Evolutionary conservation across 495 filamentous ascomycete genomes (phyloP).

Genomic region (Penicillium psychrofluorescens): DNA sequence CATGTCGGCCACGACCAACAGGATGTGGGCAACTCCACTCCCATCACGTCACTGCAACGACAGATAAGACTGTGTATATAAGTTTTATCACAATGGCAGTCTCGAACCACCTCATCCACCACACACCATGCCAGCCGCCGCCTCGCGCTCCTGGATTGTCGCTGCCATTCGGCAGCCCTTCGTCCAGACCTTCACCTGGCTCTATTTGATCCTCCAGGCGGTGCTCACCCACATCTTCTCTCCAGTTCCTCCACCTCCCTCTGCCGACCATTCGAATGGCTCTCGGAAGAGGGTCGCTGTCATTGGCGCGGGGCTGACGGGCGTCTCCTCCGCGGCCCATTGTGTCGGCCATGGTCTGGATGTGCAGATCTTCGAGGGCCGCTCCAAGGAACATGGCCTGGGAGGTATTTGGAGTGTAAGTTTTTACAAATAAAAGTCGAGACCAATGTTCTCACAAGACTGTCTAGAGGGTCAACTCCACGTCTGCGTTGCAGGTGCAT

Average conservation of each 20-base stretch:
- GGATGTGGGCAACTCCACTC: not conserved
- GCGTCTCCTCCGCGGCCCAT: slow-evolving; percentile 74
- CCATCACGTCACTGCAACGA: slow-evolving; percentile 7
- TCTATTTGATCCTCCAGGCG: slow-evolving; percentile 63
- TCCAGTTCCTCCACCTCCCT: slow-evolving; percentile 57
- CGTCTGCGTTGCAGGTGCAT: slow-evolving; percentile 75
- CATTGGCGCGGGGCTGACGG: slow-evolving; percentile 77
- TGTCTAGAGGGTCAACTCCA: slow-evolving; percentile 68
- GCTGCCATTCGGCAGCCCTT: slow-evolving; percentile 26
- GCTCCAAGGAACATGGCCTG: slow-evolving; percentile 48
- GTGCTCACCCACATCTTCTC: slow-evolving; percentile 59
- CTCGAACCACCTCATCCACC: not conserved
- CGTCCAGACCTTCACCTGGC: slow-evolving; percentile 40
- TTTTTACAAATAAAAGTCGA: slow-evolving; percentile 1
- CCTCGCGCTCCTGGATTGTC: slow-evolving; percentile 6
- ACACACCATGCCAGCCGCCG: slow-evolving; percentile 5
- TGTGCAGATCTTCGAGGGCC: slow-evolving; percentile 68
- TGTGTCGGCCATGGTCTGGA: slow-evolving; percentile 86
- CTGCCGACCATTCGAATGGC: slow-evolving; percentile 28
- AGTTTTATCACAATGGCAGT: too few relatives aligned
- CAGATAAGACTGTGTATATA: too few relatives aligned
- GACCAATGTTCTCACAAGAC: slow-evolving; percentile 2
- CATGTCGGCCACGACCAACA: too few relatives aligned
- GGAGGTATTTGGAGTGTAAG: slow-evolving; percentile 83
- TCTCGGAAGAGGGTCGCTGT: slow-evolving; percentile 62